Evolutionary conservation across 352 stramenopile genomes (phyloP), one percentile per base, ranked within the genome.

Genomic region (Globisporangium rhizosaccharum): DNA sequence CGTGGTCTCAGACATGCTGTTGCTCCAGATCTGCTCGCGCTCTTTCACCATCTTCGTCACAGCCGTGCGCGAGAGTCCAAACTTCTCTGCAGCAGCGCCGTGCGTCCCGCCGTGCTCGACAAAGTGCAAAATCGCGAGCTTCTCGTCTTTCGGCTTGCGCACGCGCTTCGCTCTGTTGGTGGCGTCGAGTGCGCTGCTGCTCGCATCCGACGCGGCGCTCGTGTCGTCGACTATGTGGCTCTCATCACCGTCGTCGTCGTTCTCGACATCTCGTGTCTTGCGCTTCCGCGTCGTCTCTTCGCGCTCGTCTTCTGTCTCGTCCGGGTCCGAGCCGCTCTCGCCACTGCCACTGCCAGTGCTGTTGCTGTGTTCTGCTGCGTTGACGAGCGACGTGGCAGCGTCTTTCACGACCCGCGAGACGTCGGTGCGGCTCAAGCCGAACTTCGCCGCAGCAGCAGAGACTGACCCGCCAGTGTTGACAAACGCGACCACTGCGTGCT

Each of bases 41-140:
- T 85, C 75, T 57, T 88, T 85, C 11, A 85, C 68, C 56, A 84
- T 75, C 58, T 84, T 88, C 28, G 75, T 83, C 45, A 88, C 75
- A 0, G 73, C 75, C 1, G 75, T 71, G 18, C 75, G 65, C 7
- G 78, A 85, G 41, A 88, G 61, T 17, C 74, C 76, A 56, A 85
- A 88, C 65, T 79, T 76, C 36, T 80, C 72, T 0, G 78, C 73
- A 0, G 78, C 75, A 0, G 78, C 63, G 1, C 69, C 62, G 45
- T 83, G 78, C 4, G 72, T 75, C 1, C 75, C 75, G 30, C 76
- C 76, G 1, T 78, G 58, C 30, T 82, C 75, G 28, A 88, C 72
- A 61, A 82, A 86, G 20, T 75, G 60, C 28, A 86, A 42, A 50
- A 86, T 84, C 20, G 63, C 60, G 12, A 79, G 58, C 67, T 84